phyloP scores from a whole-genome alignment of 2,329 filamentous ascomycete species.

The Parastagonospora avenae region DNA sequence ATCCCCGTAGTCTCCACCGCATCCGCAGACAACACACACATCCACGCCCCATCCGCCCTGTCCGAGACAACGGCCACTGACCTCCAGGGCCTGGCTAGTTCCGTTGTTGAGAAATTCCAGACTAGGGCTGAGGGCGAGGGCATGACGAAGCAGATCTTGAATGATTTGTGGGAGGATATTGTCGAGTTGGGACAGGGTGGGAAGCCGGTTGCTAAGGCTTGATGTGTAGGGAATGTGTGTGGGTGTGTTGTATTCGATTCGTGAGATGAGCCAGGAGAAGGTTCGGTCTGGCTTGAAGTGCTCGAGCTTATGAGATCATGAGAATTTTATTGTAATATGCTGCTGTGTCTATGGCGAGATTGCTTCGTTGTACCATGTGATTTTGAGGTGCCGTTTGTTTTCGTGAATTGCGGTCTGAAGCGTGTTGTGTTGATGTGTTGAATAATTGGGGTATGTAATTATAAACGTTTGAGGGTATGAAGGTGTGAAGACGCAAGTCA shows the following conservation, averaged over 20 bases:
- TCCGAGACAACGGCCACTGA: constrained; percentile 65
- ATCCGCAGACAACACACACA: constrained; percentile 54
- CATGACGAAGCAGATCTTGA: constrained; percentile 53
- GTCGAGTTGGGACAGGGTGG: constrained; percentile 44
- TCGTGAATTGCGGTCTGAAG: not conserved
- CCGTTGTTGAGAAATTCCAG: constrained; percentile 43
- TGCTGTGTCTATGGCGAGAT: not conserved
- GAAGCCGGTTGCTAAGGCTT: constrained; percentile 5
- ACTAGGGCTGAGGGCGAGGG: constrained; percentile 47
- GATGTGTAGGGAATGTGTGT: not conserved
- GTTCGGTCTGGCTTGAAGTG: constrained; percentile 39
- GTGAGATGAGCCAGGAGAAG: not conserved
- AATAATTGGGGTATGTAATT: too few relatives aligned
- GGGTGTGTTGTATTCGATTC: not conserved
- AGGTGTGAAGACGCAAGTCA: too few relatives aligned
- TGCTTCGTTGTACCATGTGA: not conserved
- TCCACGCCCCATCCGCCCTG: constrained; percentile 59
- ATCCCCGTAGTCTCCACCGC: constrained; percentile 63
- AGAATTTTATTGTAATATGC: constrained; percentile 18
- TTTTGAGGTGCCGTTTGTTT: not conserved
- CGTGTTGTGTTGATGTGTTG: too few relatives aligned
- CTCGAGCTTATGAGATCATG: constrained; percentile 43
- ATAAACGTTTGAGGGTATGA: too few relatives aligned
- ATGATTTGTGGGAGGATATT: constrained; percentile 57
- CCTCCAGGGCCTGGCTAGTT: constrained; percentile 61